Conservation (phyloP, 345 rosid species). For the Populus tremula region DNA sequence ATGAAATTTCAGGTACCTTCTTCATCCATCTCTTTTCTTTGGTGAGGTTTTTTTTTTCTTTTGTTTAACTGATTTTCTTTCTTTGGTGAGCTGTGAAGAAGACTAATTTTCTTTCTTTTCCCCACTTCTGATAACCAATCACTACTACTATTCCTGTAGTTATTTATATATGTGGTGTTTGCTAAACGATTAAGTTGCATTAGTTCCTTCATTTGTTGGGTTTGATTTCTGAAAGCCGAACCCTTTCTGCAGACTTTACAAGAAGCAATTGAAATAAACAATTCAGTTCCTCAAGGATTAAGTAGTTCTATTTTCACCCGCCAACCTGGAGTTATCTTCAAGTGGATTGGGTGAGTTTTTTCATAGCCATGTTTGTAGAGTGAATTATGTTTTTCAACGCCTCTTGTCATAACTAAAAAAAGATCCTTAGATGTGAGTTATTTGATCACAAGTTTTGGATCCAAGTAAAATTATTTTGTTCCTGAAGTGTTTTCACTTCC, state of each 20-base stretch:
- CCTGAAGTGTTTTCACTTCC: neutral
- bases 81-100: neutral
- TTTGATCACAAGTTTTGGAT: neutral
- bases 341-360: conserved; percentile 75
- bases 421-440: neutral
- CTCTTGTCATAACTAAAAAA: neutral
- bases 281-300: conserved; percentile 92
- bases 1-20: conserved; percentile 78
- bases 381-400: neutral
- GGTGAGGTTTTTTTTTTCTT: neutral
- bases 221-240: conserved; percentile 5
- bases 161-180: neutral
- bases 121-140: neutral
- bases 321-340: conserved; percentile 71
- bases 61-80: neutral
- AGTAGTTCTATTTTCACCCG: conserved; percentile 92
- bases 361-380: neutral
- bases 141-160: neutral
- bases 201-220: neutral
- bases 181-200: neutral
- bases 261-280: conserved; percentile 88
- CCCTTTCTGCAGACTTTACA: conserved; percentile 52
- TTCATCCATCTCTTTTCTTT: neutral
- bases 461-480: neutral
- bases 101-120: neutral